phyloP scores from a whole-genome alignment of 352 stramenopile genomes.

The Phytophthora sojae region DNA sequence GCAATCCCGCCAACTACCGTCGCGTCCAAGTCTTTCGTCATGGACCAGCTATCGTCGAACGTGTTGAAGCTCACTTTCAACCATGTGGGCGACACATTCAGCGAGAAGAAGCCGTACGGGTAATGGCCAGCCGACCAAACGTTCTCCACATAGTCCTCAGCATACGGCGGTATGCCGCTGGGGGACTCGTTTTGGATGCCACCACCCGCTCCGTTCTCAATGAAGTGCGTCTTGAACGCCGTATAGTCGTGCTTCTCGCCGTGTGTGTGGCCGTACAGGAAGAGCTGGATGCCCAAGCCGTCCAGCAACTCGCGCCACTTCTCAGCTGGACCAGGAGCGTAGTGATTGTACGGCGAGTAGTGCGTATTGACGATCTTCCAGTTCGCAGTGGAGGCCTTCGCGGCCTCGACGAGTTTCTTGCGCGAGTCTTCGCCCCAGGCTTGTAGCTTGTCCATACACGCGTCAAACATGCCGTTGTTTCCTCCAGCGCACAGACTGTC shows the following conservation, averaged over 20 bases:
- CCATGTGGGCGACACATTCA: constrained; percentile 69
- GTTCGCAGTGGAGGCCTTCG: constrained; percentile 68
- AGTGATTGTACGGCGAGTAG: constrained; percentile 86
- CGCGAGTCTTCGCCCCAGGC: constrained; percentile 69
- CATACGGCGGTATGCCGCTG: constrained; percentile 69
- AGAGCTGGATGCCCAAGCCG: constrained; percentile 65
- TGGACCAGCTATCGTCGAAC: constrained; percentile 69
- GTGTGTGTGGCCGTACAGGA: constrained; percentile 77
- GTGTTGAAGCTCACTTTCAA: constrained; percentile 69
- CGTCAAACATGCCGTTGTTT: constrained; percentile 69
- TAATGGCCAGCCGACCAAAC: constrained; percentile 70
- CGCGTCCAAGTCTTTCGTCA: constrained; percentile 54
- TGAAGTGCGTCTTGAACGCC: constrained; percentile 73
- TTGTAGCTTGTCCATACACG: constrained; percentile 73
- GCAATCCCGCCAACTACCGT: constrained; percentile 65
- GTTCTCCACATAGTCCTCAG: constrained; percentile 67
- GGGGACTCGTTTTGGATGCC: constrained; percentile 79
- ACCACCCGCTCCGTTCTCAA: constrained; percentile 79
- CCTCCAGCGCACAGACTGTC: constrained; percentile 60
- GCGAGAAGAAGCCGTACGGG: constrained; percentile 76
- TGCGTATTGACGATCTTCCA: constrained; percentile 91
- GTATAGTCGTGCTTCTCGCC: constrained; percentile 80
- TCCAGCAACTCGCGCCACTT: constrained; percentile 69
- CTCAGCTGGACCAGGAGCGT: constrained; percentile 50
- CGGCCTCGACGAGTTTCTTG: constrained; percentile 55